Base-by-base conservation (phyloP, 148 eudicot species). In the Chenopodium album region DNA sequence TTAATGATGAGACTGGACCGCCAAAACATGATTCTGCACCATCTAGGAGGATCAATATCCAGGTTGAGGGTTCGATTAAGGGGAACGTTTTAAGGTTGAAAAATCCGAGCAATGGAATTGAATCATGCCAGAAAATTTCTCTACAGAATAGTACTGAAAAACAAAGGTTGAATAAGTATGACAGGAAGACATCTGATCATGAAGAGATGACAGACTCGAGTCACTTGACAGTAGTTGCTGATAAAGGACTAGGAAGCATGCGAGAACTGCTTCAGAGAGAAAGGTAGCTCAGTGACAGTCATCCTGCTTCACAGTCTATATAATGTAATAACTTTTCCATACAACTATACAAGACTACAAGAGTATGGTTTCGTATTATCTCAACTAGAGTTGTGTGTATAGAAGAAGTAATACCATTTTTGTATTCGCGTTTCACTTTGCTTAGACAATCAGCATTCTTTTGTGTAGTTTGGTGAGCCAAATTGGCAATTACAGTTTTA, bases 1-100 rank as follows among this genome's bases (percentile, higher is more conserved):
- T 83, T 46, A 73, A 72, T 50, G 85, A 83, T 74, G 82, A 83
- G 73, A 83, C 66, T 13, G 79, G 85, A 5, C 44, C 79, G 26
- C 82, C 82, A 3, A 68, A 84, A 75, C 28, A 46, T 46, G 82
- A 75, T 1, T 84, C 76, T 69, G 79, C 71, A 46, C 82, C 82
- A 17, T 79, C 82, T 29, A 69, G 65, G 59, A 76, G 86, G 23
- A 84, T 50, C 62, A 71, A 84, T 68, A 73, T 84, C 52, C 71
- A 79, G 78, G 76, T 79, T 76, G 74, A 79, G 71, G 74, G 62
- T 74, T 63, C 22, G 6, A 62, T 62, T 10, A 41, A 83, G 48
- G 54, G 59, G 37, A 31, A 13, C 37, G 37, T 17, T 37, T 56
- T 73, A 44, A 73, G 75, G 4, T 7, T n/a, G 11, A 72, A 56